Base-by-base conservation (phyloP, 768 basidiomycete species). In the Lyophyllum semitale region DNA sequence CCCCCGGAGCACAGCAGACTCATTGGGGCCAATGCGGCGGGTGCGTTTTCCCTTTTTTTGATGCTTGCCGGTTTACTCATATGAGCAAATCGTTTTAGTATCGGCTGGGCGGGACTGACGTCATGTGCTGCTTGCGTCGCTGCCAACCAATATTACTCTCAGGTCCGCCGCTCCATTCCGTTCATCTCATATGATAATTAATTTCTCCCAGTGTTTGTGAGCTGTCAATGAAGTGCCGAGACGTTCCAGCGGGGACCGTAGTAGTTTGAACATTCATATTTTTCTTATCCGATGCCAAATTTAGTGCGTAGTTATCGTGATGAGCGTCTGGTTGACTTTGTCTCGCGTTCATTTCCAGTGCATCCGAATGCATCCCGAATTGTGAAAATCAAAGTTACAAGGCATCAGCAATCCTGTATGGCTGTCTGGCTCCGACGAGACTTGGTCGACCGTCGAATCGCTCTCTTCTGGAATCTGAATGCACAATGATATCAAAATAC, bases 51-150 rank as follows among this genome's bases (percentile, higher is more conserved):
- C 18, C n/a, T 29, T 54, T 17, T 8, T 12, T 5, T n/a, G 42
- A 60, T 45, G 20, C n/a, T 32, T 0, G 41, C 26, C 43, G 20
- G 29, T 40, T 38, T 23, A 17, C 22, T 33, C 25, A 23, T 38
- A 38, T 55, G 41, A 23, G 43, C 25, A 2, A 37, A 9, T 5
- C 37, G 20, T 43, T 38, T 17, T 58, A 71, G 72, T 27, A 48
- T 48, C 29, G 68, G 68, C 17, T 74, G 63, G 59, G 61, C 61
- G 37, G 73, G 73, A 8, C 65, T 68, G 13, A 60, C 58, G n/a
- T 23, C 25, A 38, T 67, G 68, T 53, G 64, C 43, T 40, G 6
- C 66, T 26, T 69, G 68, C 26, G 47, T 54, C 3, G 35, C 22
- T 30, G 23, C 46, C 20, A 67, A 64, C 47, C 38, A 51, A 32